phyloP scores from a whole-genome alignment of 345 rosid species.

The Clausena lansium region DNA sequence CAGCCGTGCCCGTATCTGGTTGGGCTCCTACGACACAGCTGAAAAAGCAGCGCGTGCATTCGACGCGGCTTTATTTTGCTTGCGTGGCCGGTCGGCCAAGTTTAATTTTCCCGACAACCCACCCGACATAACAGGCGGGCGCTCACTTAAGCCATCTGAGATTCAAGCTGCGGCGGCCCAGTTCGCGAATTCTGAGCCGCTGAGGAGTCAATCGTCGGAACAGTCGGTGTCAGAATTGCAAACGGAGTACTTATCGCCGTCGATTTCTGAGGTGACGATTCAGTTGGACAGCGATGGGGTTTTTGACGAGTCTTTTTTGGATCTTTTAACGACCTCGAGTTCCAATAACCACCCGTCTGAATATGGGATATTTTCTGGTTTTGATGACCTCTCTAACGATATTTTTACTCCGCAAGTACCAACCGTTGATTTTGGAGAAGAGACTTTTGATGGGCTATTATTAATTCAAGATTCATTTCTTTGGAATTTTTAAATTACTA shows the following conservation, averaged over 20 bases:
- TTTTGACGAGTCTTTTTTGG: slow-evolving; percentile 30
- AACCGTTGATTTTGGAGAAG: slow-evolving; percentile 32
- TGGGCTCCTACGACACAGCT: slow-evolving; percentile 65
- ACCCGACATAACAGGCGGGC: slow-evolving; percentile 52
- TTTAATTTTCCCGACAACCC: slow-evolving; percentile 76
- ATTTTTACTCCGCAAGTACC: slow-evolving; percentile 28
- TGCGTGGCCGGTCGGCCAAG: slow-evolving; percentile 57
- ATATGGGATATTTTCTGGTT: slow-evolving; percentile 49
- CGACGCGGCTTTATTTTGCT: slow-evolving; percentile 79
- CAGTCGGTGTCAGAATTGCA: slow-evolving; percentile 29
- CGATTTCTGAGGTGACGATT: slow-evolving; percentile 38
- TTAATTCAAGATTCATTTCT: slow-evolving; percentile 42
- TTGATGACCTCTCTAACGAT: slow-evolving; percentile 47
- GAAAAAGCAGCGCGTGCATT: slow-evolving; percentile 86
- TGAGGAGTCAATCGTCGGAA: slow-evolving; percentile 11
- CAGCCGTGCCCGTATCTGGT: slow-evolving; percentile 59
- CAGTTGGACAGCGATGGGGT: slow-evolving; percentile 27
- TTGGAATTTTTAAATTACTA: slow-evolving; percentile 51
- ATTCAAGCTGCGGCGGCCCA: slow-evolving; percentile 61
- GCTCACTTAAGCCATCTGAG: slow-evolving; percentile 43
- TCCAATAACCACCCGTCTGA: slow-evolving; percentile 34
- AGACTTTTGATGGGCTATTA: slow-evolving; percentile 29
- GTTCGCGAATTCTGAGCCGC: slow-evolving; percentile 48
- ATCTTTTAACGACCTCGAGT: slow-evolving; percentile 22
- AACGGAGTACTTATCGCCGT: slow-evolving; percentile 45